These are phyloP conservation scores for Pseudomassariella vexata DNA, from an alignment of 2,329 filamentous ascomycete species.

Conservation along the genomic window DNA sequence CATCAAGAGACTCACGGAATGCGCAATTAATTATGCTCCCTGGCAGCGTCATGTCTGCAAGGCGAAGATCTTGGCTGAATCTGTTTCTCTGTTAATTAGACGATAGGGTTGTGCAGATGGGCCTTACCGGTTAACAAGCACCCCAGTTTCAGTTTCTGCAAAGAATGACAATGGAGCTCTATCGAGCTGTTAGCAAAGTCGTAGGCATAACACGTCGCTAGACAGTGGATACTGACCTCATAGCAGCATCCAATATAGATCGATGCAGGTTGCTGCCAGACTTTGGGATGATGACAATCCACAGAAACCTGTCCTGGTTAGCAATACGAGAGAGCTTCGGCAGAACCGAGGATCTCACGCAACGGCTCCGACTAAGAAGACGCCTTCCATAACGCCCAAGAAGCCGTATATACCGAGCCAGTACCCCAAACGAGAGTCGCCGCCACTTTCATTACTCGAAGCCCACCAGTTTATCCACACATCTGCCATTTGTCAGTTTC, in stretches of 20 bases:
- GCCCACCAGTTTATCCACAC: slow-evolving; percentile 22
- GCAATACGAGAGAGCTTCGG: not conserved
- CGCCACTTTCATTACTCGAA: slow-evolving; percentile 3
- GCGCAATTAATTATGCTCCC: slow-evolving; percentile 4
- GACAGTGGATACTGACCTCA: slow-evolving; percentile 2
- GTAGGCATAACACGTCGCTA: too few relatives aligned
- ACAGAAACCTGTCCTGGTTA: not conserved
- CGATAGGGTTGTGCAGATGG: too few relatives aligned
- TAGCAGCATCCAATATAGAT: slow-evolving; percentile 3
- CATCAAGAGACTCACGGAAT: slow-evolving; percentile 7
- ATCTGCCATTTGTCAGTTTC: slow-evolving; percentile 6
- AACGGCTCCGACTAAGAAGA: slow-evolving; percentile 1
- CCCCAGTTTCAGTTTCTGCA: slow-evolving; percentile 12
- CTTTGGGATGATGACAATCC: slow-evolving; percentile 2
- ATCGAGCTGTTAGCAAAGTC: not conserved
- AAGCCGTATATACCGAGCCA: slow-evolving; percentile 7
- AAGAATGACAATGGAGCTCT: slow-evolving; percentile 15
- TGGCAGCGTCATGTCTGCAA: slow-evolving; percentile 6
- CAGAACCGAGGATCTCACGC: slow-evolving; percentile 1
- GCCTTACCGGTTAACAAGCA: slow-evolving; percentile 9
- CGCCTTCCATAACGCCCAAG: slow-evolving; percentile 3
- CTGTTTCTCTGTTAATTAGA: slow-evolving; percentile 1
- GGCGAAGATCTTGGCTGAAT: slow-evolving; percentile 9
- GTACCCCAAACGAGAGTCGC: slow-evolving; percentile 2
- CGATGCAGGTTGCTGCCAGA: slow-evolving; percentile 3